Base-by-base conservation (phyloP, 805 yeast species). In the Nadsonia fulvescens region DNA sequence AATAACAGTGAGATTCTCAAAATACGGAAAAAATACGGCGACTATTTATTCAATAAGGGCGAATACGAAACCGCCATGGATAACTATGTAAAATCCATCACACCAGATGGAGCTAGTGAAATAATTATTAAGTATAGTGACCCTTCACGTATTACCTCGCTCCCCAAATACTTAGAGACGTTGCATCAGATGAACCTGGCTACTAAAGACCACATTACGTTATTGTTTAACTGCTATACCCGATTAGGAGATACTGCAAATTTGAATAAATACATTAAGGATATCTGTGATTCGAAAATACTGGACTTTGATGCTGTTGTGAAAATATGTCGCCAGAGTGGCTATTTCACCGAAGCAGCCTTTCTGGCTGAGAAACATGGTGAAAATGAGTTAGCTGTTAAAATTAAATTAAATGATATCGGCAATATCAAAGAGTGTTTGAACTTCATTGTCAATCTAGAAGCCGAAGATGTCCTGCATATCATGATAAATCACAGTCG, bases 121-220 rank as follows among this genome's bases (percentile, higher is more conserved):
- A 67, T 82, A 3, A 77, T 86, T 11, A 65, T 78, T 22, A 72
- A 73, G 39, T 79, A 73, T 46, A 71, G 75, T 35, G 91, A 74
- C 32, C 72, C 81, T 12, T 68, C 77, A 5, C 72, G 74, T 31
- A 75, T 79, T 2, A 53, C 56, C 15, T 66, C 66, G 32, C 50
- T 83, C 38, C 61, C 79, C 0, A 54, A 55, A 21, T 82, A 74
- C 35, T 51, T 82, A 17, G 69, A 68, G 44, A 62, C 62, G 8
- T 54, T 82, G 35, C 56, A 75, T 28, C 59, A 59, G 5, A 46
- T 57, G 22, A 59, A 62, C 2, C 37, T 61, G 8, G 71, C 93
- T 0, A 64, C 66, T n/a, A 58, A 66, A 15, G 91, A 82, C 42
- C 95, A 86, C 46, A 61, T 81, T 5, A 82, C 93, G 0, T 49